Conservation (phyloP, 257 asterid species). For the Oldenlandia corymbosa region DNA sequence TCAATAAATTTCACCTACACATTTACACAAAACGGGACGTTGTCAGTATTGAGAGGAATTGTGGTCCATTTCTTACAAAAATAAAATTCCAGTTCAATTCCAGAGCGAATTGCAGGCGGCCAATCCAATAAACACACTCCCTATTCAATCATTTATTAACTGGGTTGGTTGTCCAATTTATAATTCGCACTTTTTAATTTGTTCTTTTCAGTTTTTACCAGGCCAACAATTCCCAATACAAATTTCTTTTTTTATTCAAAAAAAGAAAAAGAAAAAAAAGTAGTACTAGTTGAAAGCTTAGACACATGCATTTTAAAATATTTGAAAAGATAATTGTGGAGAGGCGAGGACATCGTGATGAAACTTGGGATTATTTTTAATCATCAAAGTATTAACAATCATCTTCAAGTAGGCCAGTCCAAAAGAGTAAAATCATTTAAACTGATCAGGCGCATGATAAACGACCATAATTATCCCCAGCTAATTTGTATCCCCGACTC, state of each 20-base stretch:
- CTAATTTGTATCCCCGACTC: not conserved
- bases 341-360: not conserved
- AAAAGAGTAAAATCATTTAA: not conserved
- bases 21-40: constrained; percentile 1
- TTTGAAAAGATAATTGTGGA: no score
- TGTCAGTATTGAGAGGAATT: constrained; percentile 17
- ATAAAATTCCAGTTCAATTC: constrained; percentile 18
- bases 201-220: not conserved
- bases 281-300: no score
- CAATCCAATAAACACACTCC: not conserved
- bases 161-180: not conserved
- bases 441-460: not conserved
- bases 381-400: not conserved
- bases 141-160: not conserved
- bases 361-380: not conserved
- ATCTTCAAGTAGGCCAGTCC: not conserved
- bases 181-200: not conserved
- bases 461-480: not conserved
- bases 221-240: not conserved
- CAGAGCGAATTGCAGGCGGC: not conserved
- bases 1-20: constrained; percentile 8
- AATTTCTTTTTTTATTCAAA: no score
- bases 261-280: no score
- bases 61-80: constrained; percentile 36
- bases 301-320: no score